Evolutionary conservation across 768 basidiomycete species (phyloP).

Genomic region (Hygrophoropsis aurantiaca): DNA sequence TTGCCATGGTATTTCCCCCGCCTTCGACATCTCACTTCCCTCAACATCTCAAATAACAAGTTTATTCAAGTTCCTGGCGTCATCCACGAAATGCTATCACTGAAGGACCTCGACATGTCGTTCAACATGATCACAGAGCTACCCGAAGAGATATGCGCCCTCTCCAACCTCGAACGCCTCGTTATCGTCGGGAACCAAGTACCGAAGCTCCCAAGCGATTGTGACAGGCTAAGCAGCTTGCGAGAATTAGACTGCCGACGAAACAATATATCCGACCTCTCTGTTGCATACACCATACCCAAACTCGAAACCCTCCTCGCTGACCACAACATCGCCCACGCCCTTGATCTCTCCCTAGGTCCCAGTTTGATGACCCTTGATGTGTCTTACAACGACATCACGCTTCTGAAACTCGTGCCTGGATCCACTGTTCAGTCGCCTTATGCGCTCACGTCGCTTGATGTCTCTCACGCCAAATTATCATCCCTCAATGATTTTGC

Average conservation of each 20-base stretch:
- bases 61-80: slow-evolving; percentile 74
- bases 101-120: slow-evolving; percentile 88
- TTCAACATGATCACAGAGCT: slow-evolving; percentile 88
- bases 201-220: slow-evolving; percentile 65
- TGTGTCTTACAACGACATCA: slow-evolving; percentile 88
- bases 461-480: slow-evolving; percentile 87
- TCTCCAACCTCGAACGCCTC: slow-evolving; percentile 68
- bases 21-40: slow-evolving; percentile 63
- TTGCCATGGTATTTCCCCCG: slow-evolving; percentile 86
- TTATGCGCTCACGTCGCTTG: slow-evolving; percentile 70
- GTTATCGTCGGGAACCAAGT: slow-evolving; percentile 87
- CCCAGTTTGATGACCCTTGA: slow-evolving; percentile 61
- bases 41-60: slow-evolving; percentile 97
- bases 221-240: slow-evolving; percentile 55
- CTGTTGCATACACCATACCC: slow-evolving; percentile 66
- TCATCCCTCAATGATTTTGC: slow-evolving; percentile 77
- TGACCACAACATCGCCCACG: slow-evolving; percentile 81
- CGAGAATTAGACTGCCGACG: slow-evolving; percentile 79
- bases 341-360: slow-evolving; percentile 76
- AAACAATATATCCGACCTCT: slow-evolving; percentile 79
- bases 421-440: slow-evolving; percentile 45
- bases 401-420: slow-evolving; percentile 63
- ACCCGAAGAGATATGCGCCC: slow-evolving; percentile 74
- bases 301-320: slow-evolving; percentile 66
- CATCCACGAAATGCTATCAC: slow-evolving; percentile 67